Percentiles rank a stretch among this genome's conserved stretches.
phyloP scores from a whole-genome alignment of 306 rosid genomes.

The Vicia faba region DNA sequence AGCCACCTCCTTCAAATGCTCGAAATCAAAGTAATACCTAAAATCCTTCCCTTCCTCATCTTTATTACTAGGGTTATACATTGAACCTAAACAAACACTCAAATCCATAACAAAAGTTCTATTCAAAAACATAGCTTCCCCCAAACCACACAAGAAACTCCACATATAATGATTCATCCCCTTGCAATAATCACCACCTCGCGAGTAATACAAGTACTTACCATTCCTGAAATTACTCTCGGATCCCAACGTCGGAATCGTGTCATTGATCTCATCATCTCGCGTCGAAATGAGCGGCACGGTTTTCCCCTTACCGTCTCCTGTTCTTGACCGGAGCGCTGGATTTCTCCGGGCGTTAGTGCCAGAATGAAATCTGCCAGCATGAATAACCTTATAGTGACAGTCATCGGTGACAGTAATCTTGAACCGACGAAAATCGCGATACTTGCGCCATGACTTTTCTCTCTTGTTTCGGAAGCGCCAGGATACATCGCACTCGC shows the following conservation, averaged over 20 bases:
- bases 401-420: conserved; percentile 60
- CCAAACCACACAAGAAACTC: conserved; percentile 98
- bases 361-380: conserved; percentile 91
- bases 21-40: conserved; percentile 91
- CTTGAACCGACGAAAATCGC: conserved; percentile 85
- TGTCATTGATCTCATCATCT: conserved; percentile 95
- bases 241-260: conserved; percentile 81
- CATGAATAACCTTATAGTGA: conserved; percentile 67
- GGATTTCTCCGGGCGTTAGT: conserved; percentile 63
- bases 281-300: background rate
- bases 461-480: conserved; percentile 86
- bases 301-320: conserved; percentile 5
- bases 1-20: conserved; percentile 88
- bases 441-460: conserved; percentile 92
- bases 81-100: conserved; percentile 71
- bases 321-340: background rate
- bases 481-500: conserved; percentile 91
- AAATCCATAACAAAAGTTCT: conserved; percentile 97
- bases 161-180: conserved; percentile 96
- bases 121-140: conserved; percentile 93
- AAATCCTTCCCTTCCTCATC: conserved; percentile 96
- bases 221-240: conserved; percentile 78
- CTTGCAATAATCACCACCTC: conserved; percentile 97
- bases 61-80: conserved; percentile 70
- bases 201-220: conserved; percentile 86